Evolutionary conservation across 208 protist species (phyloP), one percentile per base, ranked within the genome.

Genomic region (Polymyxa betae): DNA sequence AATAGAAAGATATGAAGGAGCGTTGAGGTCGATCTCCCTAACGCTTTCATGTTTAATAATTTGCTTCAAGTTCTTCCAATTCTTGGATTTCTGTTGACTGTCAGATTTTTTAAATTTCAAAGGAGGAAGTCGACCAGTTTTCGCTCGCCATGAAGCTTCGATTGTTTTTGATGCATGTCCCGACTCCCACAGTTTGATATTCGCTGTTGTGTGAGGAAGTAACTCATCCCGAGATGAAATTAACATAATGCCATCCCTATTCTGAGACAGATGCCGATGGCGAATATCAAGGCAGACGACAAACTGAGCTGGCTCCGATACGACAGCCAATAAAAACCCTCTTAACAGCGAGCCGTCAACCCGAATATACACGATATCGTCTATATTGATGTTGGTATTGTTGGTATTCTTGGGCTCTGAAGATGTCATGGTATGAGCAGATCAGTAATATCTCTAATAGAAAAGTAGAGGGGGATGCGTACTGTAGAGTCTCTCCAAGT

Each of bases 271-370:
- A 43, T 82, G 72, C 16, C 72, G 72, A 82, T 82, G 72, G 35
- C 72, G 72, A 35, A 82, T 35, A 35, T 82, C 72, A 35, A 82
- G 72, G 72, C 72, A 82, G 72, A 82, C 72, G 72, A 82, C 72
- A n/a, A 82, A 35, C 35, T 5, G 5, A 20, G 72, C 5, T 5
- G 16, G 16, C 5, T 5, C 35, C 5, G 5, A 5, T 5, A 82
- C 35, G 35, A 45, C 35, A n/a, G 72, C 72, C 5, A 43, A 5
- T 20, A 82, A n/a, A n/a, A 40, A 82, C 16, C 72, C 5, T 5
- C 72, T 5, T n/a, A 82, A n/a, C 40, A 82, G 72, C n/a, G n/a
- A 45, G 72, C 72, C 72, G n/a, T 82, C n/a, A n/a, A 38, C 16
- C 16, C 72, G 72, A 40, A 82, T 5, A n/a, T 45, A 82, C n/a